Percentiles rank a stretch among this genome's conserved stretches.
Evolutionary conservation across 371 early-diverging fungal genomes (phyloP).

Genomic region (Rhizomucor pusillus): DNA sequence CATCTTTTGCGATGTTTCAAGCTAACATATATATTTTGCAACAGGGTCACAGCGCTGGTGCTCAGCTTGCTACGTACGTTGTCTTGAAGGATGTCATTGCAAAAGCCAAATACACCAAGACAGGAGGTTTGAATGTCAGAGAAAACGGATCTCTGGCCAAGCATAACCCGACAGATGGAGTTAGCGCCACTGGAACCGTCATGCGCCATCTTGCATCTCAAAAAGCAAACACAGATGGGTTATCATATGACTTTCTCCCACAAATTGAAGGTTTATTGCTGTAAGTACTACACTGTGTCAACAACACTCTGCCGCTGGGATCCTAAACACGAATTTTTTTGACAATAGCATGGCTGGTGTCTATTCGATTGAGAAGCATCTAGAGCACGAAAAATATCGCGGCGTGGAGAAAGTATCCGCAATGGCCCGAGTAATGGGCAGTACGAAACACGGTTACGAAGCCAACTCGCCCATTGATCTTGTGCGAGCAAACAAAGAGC

Average conservation of each 20-base stretch:
- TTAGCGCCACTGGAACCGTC: neutral
- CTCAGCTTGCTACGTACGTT: slow-evolving; percentile 42
- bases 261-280: slow-evolving; percentile 55
- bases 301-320: no score
- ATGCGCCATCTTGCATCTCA: neutral
- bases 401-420: slow-evolving; percentile 74
- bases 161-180: neutral
- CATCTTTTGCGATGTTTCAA: neutral
- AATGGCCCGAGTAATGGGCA: slow-evolving; percentile 72
- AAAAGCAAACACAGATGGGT: neutral
- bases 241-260: slow-evolving; percentile 31
- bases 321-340: neutral
- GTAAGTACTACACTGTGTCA: no score
- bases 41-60: slow-evolving; percentile 60
- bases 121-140: neutral
- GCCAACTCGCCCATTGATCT: slow-evolving; percentile 39
- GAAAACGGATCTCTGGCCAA: neutral
- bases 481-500: slow-evolving; percentile 18
- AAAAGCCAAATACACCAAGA: slow-evolving; percentile 18
- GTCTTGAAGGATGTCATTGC: slow-evolving; percentile 36
- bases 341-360: slow-evolving; percentile 52
- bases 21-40: neutral
- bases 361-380: slow-evolving; percentile 65
- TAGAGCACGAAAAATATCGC: slow-evolving; percentile 55
- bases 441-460: slow-evolving; percentile 19